phyloP scores from a whole-genome alignment of 2,329 filamentous ascomycete genomes.

The Alternaria novae-zelandiae region DNA sequence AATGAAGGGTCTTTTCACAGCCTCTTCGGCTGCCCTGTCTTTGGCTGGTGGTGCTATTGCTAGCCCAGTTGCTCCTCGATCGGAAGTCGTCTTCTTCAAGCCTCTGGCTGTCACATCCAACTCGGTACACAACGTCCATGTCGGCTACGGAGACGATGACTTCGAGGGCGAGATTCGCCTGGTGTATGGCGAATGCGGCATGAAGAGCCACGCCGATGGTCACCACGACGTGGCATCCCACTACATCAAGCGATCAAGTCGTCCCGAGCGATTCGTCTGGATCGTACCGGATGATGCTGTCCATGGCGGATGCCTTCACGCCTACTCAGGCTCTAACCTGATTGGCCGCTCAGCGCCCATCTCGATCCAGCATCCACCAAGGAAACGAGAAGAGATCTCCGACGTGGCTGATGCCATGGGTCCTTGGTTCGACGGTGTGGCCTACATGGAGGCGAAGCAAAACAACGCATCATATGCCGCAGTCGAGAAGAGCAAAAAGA shows the following conservation, averaged over 20 bases:
- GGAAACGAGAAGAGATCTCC: slow-evolving; percentile 49
- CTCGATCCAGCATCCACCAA: slow-evolving; percentile 43
- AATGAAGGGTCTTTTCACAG: slow-evolving; percentile 38
- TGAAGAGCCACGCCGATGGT: slow-evolving; percentile 39
- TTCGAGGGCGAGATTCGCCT: slow-evolving; percentile 55
- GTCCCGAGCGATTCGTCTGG: slow-evolving; percentile 58
- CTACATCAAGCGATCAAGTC: slow-evolving; percentile 36
- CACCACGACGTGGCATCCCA: slow-evolving; percentile 55
- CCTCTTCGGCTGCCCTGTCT: slow-evolving; percentile 35
- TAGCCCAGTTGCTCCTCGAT: slow-evolving; percentile 24
- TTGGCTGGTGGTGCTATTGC: slow-evolving; percentile 29
- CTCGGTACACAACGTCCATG: slow-evolving; percentile 58
- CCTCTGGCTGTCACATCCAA: slow-evolving; percentile 45
- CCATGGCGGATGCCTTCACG: slow-evolving; percentile 53
- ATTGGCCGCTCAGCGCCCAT: slow-evolving; percentile 54
- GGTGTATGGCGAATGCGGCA: slow-evolving; percentile 55
- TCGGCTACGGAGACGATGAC: slow-evolving; percentile 49
- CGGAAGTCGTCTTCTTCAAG: slow-evolving; percentile 41
- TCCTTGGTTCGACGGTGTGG: slow-evolving; percentile 71
- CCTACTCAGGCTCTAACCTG: slow-evolving; percentile 49
- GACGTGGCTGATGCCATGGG: slow-evolving; percentile 63
- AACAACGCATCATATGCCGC: slow-evolving; percentile 60
- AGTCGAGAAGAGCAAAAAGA: slow-evolving; percentile 62
- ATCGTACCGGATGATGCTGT: slow-evolving; percentile 51
- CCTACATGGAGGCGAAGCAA: slow-evolving; percentile 62